Base-by-base conservation (phyloP, 2,329 filamentous ascomycete genomes). In the Pochonia chlamydosporia region DNA sequence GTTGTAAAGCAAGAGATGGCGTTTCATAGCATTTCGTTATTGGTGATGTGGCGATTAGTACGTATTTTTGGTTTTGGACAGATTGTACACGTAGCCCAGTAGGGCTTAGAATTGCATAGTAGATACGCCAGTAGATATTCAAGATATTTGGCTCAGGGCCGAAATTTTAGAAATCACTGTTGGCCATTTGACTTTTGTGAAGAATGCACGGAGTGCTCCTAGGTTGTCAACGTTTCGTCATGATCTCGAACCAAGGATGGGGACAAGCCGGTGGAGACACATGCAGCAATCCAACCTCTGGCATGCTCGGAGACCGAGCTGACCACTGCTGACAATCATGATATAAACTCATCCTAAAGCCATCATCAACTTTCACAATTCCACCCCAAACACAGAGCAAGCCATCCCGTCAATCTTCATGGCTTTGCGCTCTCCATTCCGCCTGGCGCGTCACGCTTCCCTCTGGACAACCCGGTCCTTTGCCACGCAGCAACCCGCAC, bases 401-500 rank as follows among this genome's bases (percentile, higher is more conserved):
- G 18, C 42, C 47, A 31, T 40, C 43, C 44, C 47, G 48, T 44
- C 44, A 35, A 40, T 43, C n/a, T 40, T 30, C 25, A 28, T 25
- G 33, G 31, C 43, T 18, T 23, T 33, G 40, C 43, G 48, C 40
- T 21, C 24, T 21, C 40, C 21, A 21, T 5, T 28, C 23, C 43
- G 47, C 4, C 7, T 26, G 4, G 16, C 37, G 18, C 21, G 40
- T 20, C 40, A n/a, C 21, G 26, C 31, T n/a, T 28, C 24, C 14
- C 24, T 14, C 18, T 40, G 18, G 16, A 16, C 14, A 14, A 24
- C 33, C 10, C 39, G 56, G 23, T 47, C 53, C 23, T 56, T 50
- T 11, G 51, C 57, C 45, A 58, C 60, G 18, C 57, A 65, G 13
- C 73, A 48, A 43, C 26, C 40, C 9, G 18, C 16, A 11, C 47